Percentiles rank a stretch among this genome's conserved stretches.
Evolutionary conservation across 305 asterid genomes (phyloP).

Genomic region (Rubia balearica): DNA sequence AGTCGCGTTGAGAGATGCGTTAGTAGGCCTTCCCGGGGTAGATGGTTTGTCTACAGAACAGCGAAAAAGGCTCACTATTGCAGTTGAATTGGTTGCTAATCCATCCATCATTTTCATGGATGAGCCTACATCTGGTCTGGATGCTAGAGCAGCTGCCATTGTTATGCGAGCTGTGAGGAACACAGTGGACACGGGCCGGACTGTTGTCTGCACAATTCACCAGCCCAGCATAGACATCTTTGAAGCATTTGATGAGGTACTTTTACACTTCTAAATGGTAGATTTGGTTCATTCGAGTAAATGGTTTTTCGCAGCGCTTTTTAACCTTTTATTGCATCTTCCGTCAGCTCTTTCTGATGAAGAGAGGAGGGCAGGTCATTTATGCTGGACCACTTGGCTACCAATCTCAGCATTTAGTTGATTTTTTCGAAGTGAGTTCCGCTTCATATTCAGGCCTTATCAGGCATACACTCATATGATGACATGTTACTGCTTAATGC

Average conservation of each 20-base stretch:
- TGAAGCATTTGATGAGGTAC: conserved; percentile 93
- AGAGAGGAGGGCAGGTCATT: conserved; percentile 85
- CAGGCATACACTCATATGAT: no score
- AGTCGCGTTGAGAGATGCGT: conserved; percentile 50
- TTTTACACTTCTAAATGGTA: background rate
- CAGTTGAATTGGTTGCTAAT: conserved; percentile 88
- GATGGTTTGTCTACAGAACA: conserved; percentile 94
- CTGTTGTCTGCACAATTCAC: conserved; percentile 92
- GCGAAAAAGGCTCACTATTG: conserved; percentile 89
- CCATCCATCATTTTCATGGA: conserved; percentile 98
- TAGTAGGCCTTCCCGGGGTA: conserved; percentile 96
- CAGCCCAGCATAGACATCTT: conserved; percentile 96
- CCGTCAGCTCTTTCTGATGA: conserved; percentile 36
- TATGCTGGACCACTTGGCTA: conserved; percentile 82
- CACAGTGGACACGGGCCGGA: conserved; percentile 85
- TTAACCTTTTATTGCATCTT: background rate
- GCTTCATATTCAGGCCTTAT: background rate
- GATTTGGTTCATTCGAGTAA: background rate
- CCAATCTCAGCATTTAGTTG: conserved; percentile 49
- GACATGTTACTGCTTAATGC: no score
- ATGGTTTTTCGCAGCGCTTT: background rate
- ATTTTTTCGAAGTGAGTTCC: conserved; percentile 62
- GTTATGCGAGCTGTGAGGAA: conserved; percentile 93
- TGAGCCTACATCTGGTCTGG: conserved; percentile 94
- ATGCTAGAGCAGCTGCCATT: conserved; percentile 97